Conservation (phyloP, 441 rosid species). For the Metrosideros polymorpha region DNA sequence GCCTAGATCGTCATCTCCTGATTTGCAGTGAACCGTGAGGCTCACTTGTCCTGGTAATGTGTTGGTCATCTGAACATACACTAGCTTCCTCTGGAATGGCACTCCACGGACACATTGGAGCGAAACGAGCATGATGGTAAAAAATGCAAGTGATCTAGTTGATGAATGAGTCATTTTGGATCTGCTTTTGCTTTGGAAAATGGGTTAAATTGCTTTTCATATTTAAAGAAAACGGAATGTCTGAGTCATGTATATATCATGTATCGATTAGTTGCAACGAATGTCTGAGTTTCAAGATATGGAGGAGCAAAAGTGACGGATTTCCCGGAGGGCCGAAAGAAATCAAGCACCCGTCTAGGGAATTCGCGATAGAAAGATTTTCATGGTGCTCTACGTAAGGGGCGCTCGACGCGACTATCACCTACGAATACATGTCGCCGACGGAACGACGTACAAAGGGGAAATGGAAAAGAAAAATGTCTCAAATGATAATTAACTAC, state of each 20-base stretch:
- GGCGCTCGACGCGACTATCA: neutral
- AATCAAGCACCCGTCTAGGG: neutral
- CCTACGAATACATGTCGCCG: neutral
- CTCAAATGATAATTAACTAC: neutral
- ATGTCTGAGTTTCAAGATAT: neutral
- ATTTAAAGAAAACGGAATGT: too few species aligned
- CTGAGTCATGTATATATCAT: too few species aligned
- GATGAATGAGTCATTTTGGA: neutral
- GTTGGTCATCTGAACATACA: neutral
- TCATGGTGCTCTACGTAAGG: neutral
- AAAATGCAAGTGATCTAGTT: neutral
- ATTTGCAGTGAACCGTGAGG: constrained; percentile 3
- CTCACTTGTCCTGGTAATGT: neutral
- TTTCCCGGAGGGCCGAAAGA: neutral
- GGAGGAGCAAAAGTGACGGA: neutral
- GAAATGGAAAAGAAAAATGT: neutral
- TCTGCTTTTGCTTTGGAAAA: too few species aligned
- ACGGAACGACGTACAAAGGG: neutral
- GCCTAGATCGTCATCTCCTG: constrained; percentile 6
- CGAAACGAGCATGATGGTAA: neutral
- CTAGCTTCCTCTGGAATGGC: neutral
- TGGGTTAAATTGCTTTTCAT: neutral
- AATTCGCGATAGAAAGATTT: neutral
- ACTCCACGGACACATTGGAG: neutral
- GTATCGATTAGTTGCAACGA: neutral